phyloP scores from a whole-genome alignment of 345 rosid species.

The Streptanthus diversifolius region DNA sequence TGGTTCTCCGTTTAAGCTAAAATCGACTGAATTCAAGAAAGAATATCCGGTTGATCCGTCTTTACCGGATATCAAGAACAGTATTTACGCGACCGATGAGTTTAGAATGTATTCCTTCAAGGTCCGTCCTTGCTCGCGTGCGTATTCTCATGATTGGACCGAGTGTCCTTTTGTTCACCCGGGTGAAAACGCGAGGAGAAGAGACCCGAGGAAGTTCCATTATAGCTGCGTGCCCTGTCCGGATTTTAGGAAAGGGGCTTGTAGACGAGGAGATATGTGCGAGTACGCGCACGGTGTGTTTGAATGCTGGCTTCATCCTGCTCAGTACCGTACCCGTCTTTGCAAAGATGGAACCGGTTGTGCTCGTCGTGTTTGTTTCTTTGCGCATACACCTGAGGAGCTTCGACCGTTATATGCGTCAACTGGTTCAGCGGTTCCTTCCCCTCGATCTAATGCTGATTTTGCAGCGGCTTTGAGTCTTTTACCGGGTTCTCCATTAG shows the following conservation, averaged over 20 bases:
- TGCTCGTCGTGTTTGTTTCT: conserved; percentile 88
- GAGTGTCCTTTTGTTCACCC: conserved; percentile 99
- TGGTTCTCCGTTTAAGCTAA: conserved; percentile 47
- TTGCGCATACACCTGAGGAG: conserved; percentile 89
- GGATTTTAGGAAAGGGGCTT: conserved; percentile 89
- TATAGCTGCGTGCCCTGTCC: conserved; percentile 98
- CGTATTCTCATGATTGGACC: conserved; percentile 97
- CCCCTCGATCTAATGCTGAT: conserved; percentile 78
- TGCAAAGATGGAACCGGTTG: conserved; percentile 91
- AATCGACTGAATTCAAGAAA: conserved; percentile 54
- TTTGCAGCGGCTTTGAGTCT: conserved; percentile 75
- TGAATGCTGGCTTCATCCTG: conserved; percentile 98
- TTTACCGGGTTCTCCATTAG: conserved; percentile 80
- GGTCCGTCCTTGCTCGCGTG: conserved; percentile 91
- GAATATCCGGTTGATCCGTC: conserved; percentile 93
- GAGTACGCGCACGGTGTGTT: conserved; percentile 98
- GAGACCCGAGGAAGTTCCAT: conserved; percentile 95
- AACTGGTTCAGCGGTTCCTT: conserved; percentile 87
- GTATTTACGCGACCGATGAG: conserved; percentile 89
- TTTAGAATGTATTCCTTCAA: conserved; percentile 96
- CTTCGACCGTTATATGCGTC: conserved; percentile 83
- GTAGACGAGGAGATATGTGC: conserved; percentile 92
- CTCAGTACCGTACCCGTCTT: conserved; percentile 86
- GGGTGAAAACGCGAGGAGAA: conserved; percentile 91
- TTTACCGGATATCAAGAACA: conserved; percentile 91